Base-by-base conservation (phyloP, 257 asterid species). In the Schizonepeta tenuifolia region DNA sequence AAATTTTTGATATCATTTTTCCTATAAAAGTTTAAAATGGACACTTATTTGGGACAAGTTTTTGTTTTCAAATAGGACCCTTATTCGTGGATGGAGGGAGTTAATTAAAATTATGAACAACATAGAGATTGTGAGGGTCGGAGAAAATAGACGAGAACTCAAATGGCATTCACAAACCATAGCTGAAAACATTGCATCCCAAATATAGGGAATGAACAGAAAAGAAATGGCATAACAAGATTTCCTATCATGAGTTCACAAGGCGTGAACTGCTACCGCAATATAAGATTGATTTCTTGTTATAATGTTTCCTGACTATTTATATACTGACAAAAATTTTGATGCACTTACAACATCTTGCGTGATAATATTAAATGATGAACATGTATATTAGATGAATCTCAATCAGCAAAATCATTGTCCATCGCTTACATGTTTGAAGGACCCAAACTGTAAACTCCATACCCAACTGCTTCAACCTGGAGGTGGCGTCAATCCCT, bases 381-480 rank as follows among this genome's bases (percentile, higher is more conserved):
- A 59, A 58, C 70, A 41, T 49, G 55, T 41, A 60, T 57, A 55
- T 38, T 57, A 70, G 51, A 71, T 15, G 50, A 46, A 77, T 62
- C 54, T 67, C 14, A 65, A 62, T 58, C 69, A 24, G 36, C 36
- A 61, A 50, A 60, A 51, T 50, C 58, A 67, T 47, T 10, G 44
- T 64, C 31, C 55, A 71, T 56, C 53, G 72, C 97, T 87, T 82
- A 94, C 99, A 84, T 94, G 97, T 85, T 94, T 94, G 84, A 94
- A 94, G 82, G 82, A 94, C 99, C 99, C 99, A 94, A 43, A 94
- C 97, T 53, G 95, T 81, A 73, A 94, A 94, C 90, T 94, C 99
- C 99, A 94, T 91, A 57, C 99, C 98, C 86, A 85, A 75, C 81
- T 94, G 99, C 87, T 87, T 94, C 87, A 91, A 83, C 90, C 97